Percentiles rank a stretch among this genome's conserved stretches.
Conservation (phyloP, 1,284 basidiomycete genomes). For the Rhodotorula sp. region DNA sequence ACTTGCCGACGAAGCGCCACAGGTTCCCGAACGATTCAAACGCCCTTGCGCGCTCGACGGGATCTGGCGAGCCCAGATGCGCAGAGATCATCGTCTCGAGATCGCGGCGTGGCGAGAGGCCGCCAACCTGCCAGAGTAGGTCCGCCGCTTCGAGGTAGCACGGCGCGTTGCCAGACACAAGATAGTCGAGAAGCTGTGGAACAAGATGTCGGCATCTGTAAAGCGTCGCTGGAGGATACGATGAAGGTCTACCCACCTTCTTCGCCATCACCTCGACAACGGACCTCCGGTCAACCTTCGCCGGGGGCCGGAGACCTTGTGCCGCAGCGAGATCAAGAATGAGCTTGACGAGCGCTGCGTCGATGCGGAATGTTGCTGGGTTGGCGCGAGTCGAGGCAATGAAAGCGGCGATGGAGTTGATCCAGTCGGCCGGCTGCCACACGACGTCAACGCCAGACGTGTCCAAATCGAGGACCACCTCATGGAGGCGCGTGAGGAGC, state of each 20-base stretch:
- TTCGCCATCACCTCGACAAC: slow-evolving; percentile 12
- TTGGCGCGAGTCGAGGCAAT: no score
- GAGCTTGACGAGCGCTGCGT: slow-evolving; percentile 66
- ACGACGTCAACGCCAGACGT: background rate
- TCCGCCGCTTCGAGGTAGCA: slow-evolving; percentile 82
- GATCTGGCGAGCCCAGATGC: slow-evolving; percentile 62
- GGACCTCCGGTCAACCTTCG: background rate
- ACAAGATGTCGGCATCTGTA: background rate
- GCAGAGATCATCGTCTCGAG: slow-evolving; percentile 76
- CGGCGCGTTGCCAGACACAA: slow-evolving; percentile 64
- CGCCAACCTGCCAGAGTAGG: slow-evolving; percentile 83
- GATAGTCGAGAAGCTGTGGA: slow-evolving; percentile 68
- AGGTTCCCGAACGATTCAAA: slow-evolving; percentile 88
- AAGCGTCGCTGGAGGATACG: no score
- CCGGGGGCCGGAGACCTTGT: background rate
- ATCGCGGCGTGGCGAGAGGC: slow-evolving; percentile 62
- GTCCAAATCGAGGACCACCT: no score
- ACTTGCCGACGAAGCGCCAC: slow-evolving; percentile 65
- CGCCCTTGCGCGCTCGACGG: slow-evolving; percentile 52
- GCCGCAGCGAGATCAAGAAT: slow-evolving; percentile 59
- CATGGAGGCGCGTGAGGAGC: slow-evolving; percentile 7
- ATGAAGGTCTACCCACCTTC: slow-evolving; percentile 11
- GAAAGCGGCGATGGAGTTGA: no score
- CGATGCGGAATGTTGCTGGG: slow-evolving; percentile 57
- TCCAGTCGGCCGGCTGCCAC: slow-evolving; percentile 9